These are phyloP conservation scores for Anthoceros angustus DNA, from an alignment of 225 moss, liverwort and hornwort genomes.

Conservation along the genomic window DNA sequence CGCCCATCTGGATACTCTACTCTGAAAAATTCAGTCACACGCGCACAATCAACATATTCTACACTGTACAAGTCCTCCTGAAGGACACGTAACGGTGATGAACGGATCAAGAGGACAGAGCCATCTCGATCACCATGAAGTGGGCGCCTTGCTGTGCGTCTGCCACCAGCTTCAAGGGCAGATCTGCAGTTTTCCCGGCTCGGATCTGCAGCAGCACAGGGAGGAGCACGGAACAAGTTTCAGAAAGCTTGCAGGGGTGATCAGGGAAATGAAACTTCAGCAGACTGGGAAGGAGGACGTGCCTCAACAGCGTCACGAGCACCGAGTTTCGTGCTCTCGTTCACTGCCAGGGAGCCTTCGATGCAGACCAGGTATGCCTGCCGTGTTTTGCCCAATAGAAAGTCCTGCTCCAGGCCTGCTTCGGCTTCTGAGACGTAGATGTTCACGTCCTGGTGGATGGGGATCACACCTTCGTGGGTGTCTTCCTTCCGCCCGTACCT, in stretches of 20 bases:
- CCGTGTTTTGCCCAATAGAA: conserved; percentile 34
- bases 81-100: not conserved
- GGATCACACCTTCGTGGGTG: conserved; percentile 57
- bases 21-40: no score
- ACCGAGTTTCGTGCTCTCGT: conserved; percentile 29
- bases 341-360: conserved; percentile 44
- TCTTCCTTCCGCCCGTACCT: conserved; percentile 37
- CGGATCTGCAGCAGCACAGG: conserved; percentile 32
- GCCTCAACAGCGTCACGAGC: conserved; percentile 78
- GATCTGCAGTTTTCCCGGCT: conserved; percentile 29
- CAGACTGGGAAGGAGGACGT: conserved; percentile 2
- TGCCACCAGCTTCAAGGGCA: conserved; percentile 40
- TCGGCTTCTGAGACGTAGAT: conserved; percentile 62
- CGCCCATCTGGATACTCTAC: no score
- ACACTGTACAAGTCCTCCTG: not conserved
- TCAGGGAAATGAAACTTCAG: no score
- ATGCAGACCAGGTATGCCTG: conserved; percentile 79
- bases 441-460: conserved; percentile 71
- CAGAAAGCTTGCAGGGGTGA: not conserved
- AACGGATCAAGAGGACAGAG: conserved; percentile 25
- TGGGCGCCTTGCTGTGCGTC: conserved; percentile 49
- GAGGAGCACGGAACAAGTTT: not conserved
- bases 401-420: conserved; percentile 43
- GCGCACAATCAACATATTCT: no score
- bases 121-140: conserved; percentile 75